Evolutionary conservation across 257 asterid species (phyloP), one percentile per base, ranked within the genome.

Genomic region (Datura wrightii): DNA sequence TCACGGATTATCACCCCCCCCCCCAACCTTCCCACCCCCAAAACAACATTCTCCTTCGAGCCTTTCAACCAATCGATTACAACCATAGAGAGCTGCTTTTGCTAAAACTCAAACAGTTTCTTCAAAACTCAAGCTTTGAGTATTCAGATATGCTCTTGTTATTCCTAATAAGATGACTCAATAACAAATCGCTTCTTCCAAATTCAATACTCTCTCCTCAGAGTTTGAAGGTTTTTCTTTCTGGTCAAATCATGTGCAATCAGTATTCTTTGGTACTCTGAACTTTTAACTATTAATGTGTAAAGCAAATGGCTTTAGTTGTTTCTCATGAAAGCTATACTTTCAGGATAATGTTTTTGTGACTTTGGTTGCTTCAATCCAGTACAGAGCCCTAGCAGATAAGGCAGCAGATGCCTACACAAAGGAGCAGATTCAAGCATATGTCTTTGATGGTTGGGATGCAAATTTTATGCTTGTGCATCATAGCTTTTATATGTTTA

Each of bases 291-390:
- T 72, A 19, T 10, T 46, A 24, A 24, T 24, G 24, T 65, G 41
- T 53, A 5, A 72, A 36, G 74, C 7, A 10, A 48, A 69, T 15
- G 78, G 2, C 39, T 36, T 39, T 9, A 44, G 11, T 19, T 54
- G 54, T 13, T 42, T 83, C 44, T 85, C 5, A 63, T 74, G 9
- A 42, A 41, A 48, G 39, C 18, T 36, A n/a, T 37, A 10, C 62
- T 82, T 19, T 24, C 90, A 88, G 90, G 88, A 88, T 36, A 88
- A 85, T 46, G 90, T 85, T n/a, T 88, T 88, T 24, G 85, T 88
- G 54, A 83, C 42, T 14, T 66, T 85, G 50, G 85, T 88, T 70
- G 90, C 90, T 8, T 83, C 90, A 15, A 37, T 88, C 78, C 90
- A 88, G 79, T 88, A 88, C 46, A 82, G 88, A 65, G 90, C 84